Evolutionary conservation across 495 filamentous ascomycete genomes (phyloP).

Genomic region (Hypoxylon perforatum): DNA sequence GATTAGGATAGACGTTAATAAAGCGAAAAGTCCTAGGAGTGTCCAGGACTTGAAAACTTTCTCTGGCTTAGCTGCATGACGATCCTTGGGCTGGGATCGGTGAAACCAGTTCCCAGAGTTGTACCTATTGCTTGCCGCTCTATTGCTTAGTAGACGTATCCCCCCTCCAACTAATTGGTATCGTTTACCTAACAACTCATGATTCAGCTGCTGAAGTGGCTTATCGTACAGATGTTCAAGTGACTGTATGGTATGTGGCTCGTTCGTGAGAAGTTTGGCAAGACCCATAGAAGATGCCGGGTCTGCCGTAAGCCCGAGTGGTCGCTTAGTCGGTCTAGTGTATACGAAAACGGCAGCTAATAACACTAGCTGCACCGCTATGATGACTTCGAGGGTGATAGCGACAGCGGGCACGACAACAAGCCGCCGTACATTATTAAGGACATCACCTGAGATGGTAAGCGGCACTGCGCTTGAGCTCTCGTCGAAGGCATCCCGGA

Average conservation of each 20-base stretch:
- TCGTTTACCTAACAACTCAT: not conserved
- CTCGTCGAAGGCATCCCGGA: conserved; percentile 41
- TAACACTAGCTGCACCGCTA: conserved; percentile 21
- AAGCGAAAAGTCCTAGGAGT: conserved; percentile 26
- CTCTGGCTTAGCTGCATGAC: not conserved
- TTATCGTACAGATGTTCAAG: conserved; percentile 13
- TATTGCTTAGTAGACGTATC: not conserved
- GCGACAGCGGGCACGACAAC: conserved; percentile 36
- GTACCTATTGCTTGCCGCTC: conserved; percentile 25
- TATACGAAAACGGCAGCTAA: conserved; percentile 19
- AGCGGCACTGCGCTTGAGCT: not conserved
- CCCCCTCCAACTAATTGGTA: conserved; percentile 6
- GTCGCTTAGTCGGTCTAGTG: conserved; percentile 28
- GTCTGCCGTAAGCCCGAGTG: conserved; percentile 35
- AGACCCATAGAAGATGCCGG: conserved; percentile 31
- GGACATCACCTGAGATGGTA: conserved; percentile 1
- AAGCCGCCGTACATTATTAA: conserved; percentile 18
- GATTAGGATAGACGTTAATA: conserved; percentile 33
- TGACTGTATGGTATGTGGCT: conserved; percentile 19
- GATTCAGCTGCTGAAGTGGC: not conserved
- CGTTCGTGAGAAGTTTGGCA: conserved; percentile 29
- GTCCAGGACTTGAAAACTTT: conserved; percentile 39
- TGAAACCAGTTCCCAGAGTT: not conserved
- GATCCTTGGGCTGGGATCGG: not conserved
- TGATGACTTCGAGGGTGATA: conserved; percentile 22